A percentile compares a stretch with the other conserved stretches of the same genome.
phyloP scores from a whole-genome alignment of 2,329 filamentous ascomycete genomes.

The Ophiostoma piceae region DNA sequence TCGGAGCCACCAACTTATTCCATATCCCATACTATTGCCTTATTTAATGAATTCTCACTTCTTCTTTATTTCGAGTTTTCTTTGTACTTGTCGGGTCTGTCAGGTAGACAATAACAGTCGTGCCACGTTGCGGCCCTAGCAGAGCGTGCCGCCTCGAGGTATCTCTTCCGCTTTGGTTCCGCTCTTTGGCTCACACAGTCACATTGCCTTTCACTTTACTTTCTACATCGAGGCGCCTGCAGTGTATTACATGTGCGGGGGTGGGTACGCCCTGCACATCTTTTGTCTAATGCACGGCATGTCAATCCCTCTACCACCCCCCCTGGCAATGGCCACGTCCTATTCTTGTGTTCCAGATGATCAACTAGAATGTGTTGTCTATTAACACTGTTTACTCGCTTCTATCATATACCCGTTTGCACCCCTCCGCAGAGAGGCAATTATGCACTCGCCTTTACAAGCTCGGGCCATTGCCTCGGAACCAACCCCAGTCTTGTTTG shows the following conservation, averaged over 20 bases:
- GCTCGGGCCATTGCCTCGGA: background rate
- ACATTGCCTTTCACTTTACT: background rate
- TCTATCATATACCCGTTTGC: background rate
- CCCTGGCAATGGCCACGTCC: background rate
- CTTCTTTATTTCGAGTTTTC: background rate
- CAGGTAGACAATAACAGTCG: background rate
- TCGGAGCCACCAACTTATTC: background rate
- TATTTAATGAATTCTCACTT: background rate
- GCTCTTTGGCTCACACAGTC: background rate
- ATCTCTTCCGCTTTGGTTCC: background rate
- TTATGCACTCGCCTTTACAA: background rate
- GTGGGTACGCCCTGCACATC: background rate
- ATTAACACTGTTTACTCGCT: background rate
- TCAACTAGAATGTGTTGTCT: background rate
- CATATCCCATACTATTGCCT: background rate
- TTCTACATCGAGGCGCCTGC: no score
- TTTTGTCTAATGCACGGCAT: background rate
- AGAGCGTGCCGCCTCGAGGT: background rate
- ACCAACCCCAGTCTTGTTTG: background rate
- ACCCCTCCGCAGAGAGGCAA: background rate
- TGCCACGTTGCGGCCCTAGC: background rate
- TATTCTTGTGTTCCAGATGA: background rate
- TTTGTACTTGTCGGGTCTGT: background rate
- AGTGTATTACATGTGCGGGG: background rate
- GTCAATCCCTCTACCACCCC: background rate